These are phyloP conservation scores for Chaetomium tenue DNA, from an alignment of 495 filamentous ascomycete genomes.

Conservation along the genomic window DNA sequence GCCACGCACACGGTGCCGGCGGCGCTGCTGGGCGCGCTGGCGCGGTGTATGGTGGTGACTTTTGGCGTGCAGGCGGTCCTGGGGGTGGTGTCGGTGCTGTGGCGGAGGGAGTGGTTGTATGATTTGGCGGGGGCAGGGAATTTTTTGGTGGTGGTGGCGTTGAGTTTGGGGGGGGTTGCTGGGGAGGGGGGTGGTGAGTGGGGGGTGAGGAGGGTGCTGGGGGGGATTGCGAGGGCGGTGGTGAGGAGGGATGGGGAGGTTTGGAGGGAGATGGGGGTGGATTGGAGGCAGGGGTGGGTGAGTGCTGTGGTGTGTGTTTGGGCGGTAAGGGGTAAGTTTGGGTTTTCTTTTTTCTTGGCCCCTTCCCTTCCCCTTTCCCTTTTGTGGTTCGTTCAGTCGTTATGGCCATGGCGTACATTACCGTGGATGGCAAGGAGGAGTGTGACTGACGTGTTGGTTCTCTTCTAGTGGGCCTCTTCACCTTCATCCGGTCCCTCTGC, in stretches of 20 bases:
- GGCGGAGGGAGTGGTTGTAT: neutral
- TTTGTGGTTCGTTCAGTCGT: neutral
- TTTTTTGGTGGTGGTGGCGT: neutral
- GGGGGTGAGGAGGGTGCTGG: neutral
- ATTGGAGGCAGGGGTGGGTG: slow-evolving; percentile 62
- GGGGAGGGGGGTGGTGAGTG: neutral
- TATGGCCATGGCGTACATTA: too few species aligned
- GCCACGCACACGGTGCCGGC: neutral
- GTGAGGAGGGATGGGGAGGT: neutral
- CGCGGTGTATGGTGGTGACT: neutral
- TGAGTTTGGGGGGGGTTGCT: neutral
- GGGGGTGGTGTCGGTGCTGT: neutral
- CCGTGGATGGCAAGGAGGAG: neutral
- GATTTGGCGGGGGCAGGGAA: neutral
- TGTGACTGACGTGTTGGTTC: neutral
- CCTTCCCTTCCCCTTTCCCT: too few species aligned
- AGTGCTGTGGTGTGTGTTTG: slow-evolving; percentile 57
- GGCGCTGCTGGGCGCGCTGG: neutral
- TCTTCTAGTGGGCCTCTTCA: slow-evolving; percentile 55
- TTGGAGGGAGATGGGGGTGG: neutral
- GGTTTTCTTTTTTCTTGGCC: slow-evolving; percentile 5
- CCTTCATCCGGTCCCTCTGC: slow-evolving; percentile 55
- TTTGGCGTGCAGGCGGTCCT: neutral
- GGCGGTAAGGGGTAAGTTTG: slow-evolving; percentile 54
- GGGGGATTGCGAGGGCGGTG: neutral